Conservation (phyloP, 176 grass and related monocot genomes). For the Hsuehochloa calcarea region DNA sequence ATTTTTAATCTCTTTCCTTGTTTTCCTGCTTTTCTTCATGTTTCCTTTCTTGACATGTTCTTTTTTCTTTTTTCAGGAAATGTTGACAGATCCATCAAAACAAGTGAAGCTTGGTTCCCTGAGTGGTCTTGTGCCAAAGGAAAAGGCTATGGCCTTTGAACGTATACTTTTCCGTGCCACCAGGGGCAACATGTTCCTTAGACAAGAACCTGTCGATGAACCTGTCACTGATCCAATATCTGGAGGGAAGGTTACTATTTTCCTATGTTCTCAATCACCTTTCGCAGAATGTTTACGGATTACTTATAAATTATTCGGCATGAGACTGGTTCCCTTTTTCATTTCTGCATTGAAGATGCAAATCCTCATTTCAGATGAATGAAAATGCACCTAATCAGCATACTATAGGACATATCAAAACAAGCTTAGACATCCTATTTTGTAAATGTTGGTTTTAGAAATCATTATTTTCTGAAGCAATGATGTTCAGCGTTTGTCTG, state of each 20-base stretch:
- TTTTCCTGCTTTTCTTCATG: neutral
- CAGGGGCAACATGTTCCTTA: slow-evolving; percentile 84
- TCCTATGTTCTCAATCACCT: neutral
- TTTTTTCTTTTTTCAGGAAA: slow-evolving; percentile 54
- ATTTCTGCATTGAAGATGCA: neutral
- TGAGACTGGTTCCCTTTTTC: neutral
- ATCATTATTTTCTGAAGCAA: neutral
- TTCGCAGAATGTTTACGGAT: neutral
- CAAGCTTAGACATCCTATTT: neutral
- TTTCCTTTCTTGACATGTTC: neutral
- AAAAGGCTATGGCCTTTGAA: slow-evolving; percentile 95
- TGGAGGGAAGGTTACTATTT: slow-evolving; percentile 75
- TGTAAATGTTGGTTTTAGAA: neutral
- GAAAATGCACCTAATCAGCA: neutral
- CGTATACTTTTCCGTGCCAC: slow-evolving; percentile 93
- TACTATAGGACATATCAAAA: neutral
- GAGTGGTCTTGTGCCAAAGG: slow-evolving; percentile 93
- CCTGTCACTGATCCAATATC: slow-evolving; percentile 75
- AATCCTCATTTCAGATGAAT: neutral
- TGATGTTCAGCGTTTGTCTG: neutral
- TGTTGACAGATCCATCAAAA: slow-evolving; percentile 83
- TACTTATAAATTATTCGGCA: neutral
- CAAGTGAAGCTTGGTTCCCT: slow-evolving; percentile 92
- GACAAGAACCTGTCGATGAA: slow-evolving; percentile 81
- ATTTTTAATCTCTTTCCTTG: neutral